Conservation (phyloP, 2,329 filamentous ascomycete species). For the Ophiocordyceps camponoti-leonardi region DNA sequence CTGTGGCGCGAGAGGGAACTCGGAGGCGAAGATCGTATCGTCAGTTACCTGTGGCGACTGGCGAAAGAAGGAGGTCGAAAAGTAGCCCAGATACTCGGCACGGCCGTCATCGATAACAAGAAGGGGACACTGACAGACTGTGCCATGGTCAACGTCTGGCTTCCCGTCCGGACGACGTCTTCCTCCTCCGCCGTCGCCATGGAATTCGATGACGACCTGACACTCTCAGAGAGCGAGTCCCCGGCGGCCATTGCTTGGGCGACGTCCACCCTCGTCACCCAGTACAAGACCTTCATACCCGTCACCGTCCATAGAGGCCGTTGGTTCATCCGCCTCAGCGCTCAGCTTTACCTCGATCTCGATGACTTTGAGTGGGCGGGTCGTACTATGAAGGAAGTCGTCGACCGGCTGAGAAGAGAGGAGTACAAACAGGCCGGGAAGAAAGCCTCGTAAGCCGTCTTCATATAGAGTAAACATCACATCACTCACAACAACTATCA, state of each 20-base stretch:
- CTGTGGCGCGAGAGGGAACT: background rate
- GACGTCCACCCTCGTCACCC: background rate
- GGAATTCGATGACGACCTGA: background rate
- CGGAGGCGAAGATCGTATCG: background rate
- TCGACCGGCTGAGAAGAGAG: background rate
- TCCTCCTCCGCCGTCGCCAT: background rate
- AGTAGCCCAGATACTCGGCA: background rate
- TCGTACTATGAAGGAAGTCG: background rate
- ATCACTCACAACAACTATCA: too few relatives aligned
- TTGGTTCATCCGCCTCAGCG: background rate
- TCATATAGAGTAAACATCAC: too few relatives aligned
- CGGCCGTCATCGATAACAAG: background rate
- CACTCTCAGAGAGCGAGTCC: background rate
- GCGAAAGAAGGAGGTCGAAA: background rate
- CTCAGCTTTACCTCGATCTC: background rate
- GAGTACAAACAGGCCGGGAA: background rate
- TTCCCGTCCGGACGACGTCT: background rate
- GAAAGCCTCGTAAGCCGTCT: too few relatives aligned
- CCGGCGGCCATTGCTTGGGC: background rate
- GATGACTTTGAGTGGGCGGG: background rate
- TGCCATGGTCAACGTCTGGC: constrained; percentile 1
- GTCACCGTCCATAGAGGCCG: background rate
- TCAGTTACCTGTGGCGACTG: background rate
- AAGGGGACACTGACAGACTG: background rate
- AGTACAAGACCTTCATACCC: background rate